Conservation (phyloP, 106 monocot genomes). For the Vanilla planifolia region DNA sequence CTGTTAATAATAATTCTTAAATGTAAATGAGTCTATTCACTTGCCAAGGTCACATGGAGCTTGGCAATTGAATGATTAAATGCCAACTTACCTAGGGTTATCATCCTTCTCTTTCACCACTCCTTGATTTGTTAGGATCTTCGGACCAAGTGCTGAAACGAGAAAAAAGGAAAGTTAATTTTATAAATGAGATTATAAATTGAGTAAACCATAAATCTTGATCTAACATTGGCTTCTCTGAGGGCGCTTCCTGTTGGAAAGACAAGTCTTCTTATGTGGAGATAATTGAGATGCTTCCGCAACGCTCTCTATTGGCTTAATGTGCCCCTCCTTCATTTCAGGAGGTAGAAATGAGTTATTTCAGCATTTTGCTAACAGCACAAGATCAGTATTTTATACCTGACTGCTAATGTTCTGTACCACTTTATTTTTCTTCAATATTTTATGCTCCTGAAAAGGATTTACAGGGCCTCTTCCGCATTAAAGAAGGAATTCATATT, state of each 20-base stretch:
- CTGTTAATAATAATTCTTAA: conserved; percentile 6
- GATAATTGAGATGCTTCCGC: conserved; percentile 4
- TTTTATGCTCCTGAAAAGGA: conserved; percentile 26
- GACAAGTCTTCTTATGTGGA: conserved; percentile 9
- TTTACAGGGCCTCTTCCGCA: too few species aligned
- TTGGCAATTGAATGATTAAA: too few species aligned
- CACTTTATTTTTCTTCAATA: conserved; percentile 11
- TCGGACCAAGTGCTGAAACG: conserved; percentile 28
- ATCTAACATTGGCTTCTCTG: conserved; percentile 31
- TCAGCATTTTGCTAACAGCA: neutral
- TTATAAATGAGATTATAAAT: neutral
- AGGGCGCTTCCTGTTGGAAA: conserved; percentile 20
- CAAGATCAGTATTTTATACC: conserved; percentile 11
- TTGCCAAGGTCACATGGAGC: too few species aligned
- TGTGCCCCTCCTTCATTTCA: neutral
- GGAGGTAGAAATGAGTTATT: neutral
- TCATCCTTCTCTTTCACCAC: conserved; percentile 40
- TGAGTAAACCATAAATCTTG: too few species aligned
- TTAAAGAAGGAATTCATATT: neutral
- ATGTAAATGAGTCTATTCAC: neutral
- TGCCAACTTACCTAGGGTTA: too few species aligned
- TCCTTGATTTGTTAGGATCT: neutral
- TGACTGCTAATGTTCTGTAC: neutral
- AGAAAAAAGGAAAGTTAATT: neutral
- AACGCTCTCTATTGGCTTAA: neutral